A percentile compares a stretch with the other conserved stretches of the same genome.
phyloP scores from a whole-genome alignment of 257 asterid species.

The Solanum dulcamara region DNA sequence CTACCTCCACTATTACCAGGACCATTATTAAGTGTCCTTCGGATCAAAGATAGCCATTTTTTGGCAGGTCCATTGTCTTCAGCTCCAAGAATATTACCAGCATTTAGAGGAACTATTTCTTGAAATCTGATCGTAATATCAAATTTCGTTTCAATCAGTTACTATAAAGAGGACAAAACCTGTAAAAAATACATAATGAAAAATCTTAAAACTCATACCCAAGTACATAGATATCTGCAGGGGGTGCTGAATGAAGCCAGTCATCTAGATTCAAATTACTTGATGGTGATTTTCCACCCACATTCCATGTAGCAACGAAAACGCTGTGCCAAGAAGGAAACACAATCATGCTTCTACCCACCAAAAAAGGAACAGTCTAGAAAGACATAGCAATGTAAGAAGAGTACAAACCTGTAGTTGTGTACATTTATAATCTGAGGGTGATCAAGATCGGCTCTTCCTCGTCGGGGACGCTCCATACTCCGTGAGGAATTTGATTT shows the following conservation, averaged over 20 bases:
- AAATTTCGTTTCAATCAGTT: neutral
- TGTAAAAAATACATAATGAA: neutral
- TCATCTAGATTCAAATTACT: constrained; percentile 76
- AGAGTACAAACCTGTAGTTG: constrained; percentile 36
- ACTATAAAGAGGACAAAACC: neutral
- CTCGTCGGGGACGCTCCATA: constrained; percentile 53
- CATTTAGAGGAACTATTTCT: constrained; percentile 94
- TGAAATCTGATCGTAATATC: constrained; percentile 47
- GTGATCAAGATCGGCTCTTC: constrained; percentile 79
- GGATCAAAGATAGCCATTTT: constrained; percentile 71
- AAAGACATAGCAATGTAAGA: neutral
- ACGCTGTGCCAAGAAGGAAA: constrained; percentile 29
- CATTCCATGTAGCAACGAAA: constrained; percentile 94
- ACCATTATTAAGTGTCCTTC: constrained; percentile 59
- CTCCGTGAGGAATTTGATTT: constrained; percentile 35
- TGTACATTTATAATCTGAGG: constrained; percentile 92
- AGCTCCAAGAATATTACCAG: constrained; percentile 91
- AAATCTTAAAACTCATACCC: constrained; percentile 40
- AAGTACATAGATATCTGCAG: constrained; percentile 95
- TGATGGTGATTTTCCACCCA: constrained; percentile 87
- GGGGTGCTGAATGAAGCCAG: constrained; percentile 95
- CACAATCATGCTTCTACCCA: neutral
- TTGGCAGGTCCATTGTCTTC: constrained; percentile 99
- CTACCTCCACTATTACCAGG: constrained; percentile 50
- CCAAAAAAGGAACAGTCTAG: neutral